Percentiles rank a stretch among this genome's conserved stretches.
Evolutionary conservation across 2,329 filamentous ascomycete species (phyloP).

Genomic region (Pyrenophora tritici-repentis): DNA sequence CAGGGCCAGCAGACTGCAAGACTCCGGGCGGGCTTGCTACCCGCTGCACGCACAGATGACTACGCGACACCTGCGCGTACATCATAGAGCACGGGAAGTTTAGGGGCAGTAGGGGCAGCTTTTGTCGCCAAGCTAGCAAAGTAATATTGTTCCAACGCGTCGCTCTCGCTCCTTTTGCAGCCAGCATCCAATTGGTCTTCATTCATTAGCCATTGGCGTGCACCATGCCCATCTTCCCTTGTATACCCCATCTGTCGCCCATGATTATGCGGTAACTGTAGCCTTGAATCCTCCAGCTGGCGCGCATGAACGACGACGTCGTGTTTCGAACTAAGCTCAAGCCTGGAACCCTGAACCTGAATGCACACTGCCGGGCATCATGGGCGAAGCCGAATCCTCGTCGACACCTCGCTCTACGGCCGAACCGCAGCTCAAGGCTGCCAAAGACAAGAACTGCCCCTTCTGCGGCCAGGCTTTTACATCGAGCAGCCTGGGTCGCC

Average conservation of each 20-base stretch:
- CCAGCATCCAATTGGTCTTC: slow-evolving; percentile 19
- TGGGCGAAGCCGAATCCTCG: slow-evolving; percentile 48
- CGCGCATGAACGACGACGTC: slow-evolving; percentile 24
- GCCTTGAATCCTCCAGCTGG: slow-evolving; percentile 6
- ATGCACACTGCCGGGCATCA: slow-evolving; percentile 16
- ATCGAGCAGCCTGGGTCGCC: slow-evolving; percentile 81
- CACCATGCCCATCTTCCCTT: slow-evolving; percentile 12
- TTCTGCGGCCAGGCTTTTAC: slow-evolving; percentile 91
- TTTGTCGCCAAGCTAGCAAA: slow-evolving; percentile 25
- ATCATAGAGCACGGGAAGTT: slow-evolving; percentile 24
- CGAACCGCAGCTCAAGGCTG: slow-evolving; percentile 51
- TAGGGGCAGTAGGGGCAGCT: slow-evolving; percentile 30
- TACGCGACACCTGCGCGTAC: slow-evolving; percentile 21
- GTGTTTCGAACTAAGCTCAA: slow-evolving; percentile 24
- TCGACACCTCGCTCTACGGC: slow-evolving; percentile 42
- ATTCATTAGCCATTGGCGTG: slow-evolving; percentile 17
- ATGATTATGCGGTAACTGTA: slow-evolving; percentile 38
- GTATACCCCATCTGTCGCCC: slow-evolving; percentile 13
- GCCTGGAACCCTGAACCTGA: slow-evolving; percentile 21
- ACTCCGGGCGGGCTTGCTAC: slow-evolving; percentile 19
- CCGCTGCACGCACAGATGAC: slow-evolving; percentile 24
- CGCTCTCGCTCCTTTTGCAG: slow-evolving; percentile 31
- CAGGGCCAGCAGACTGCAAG: slow-evolving; percentile 3
- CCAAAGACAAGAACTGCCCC: slow-evolving; percentile 86
- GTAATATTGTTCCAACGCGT: slow-evolving; percentile 30